Percentiles rank a stretch among this genome's conserved stretches.
Evolutionary conservation across 148 eudicot species (phyloP).

Genomic region (Nepenthes gracilis): DNA sequence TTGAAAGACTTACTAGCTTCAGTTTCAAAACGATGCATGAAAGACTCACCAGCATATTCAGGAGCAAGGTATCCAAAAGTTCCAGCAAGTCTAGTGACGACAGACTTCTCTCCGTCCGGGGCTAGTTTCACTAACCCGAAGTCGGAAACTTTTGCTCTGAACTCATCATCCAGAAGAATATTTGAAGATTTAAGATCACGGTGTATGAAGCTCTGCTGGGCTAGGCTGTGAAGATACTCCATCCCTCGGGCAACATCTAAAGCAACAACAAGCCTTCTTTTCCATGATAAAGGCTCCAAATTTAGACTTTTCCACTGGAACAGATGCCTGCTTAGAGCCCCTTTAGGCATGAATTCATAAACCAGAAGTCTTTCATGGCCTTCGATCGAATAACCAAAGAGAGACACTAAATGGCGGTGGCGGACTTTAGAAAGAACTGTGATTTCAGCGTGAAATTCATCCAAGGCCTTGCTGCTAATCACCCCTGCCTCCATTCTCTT

Average conservation of each 20-base stretch:
- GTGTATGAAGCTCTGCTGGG: conserved; percentile 67
- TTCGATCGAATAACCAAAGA: conserved; percentile 49
- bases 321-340: conserved; percentile 59
- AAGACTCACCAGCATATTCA: conserved; percentile 63
- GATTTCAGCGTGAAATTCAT: conserved; percentile 70
- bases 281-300: conserved; percentile 57
- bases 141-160: conserved; percentile 65
- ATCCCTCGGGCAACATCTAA: conserved; percentile 74
- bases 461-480: conserved; percentile 40
- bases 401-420: conserved; percentile 64
- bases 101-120: conserved; percentile 52
- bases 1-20: no score
- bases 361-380: conserved; percentile 65
- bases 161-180: conserved; percentile 57
- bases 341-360: conserved; percentile 65
- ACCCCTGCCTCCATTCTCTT: conserved; percentile 68
- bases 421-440: conserved; percentile 61
- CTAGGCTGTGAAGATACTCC: conserved; percentile 66
- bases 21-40: no score
- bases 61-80: conserved; percentile 86
- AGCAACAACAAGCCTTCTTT: conserved; percentile 47
- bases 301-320: conserved; percentile 45
- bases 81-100: conserved; percentile 70
- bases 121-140: conserved; percentile 82
- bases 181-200: conserved; percentile 72